A percentile compares a stretch with the other conserved stretches of the same genome.
Conservation (phyloP, 306 rosid species). For the Vigna trinervia region DNA sequence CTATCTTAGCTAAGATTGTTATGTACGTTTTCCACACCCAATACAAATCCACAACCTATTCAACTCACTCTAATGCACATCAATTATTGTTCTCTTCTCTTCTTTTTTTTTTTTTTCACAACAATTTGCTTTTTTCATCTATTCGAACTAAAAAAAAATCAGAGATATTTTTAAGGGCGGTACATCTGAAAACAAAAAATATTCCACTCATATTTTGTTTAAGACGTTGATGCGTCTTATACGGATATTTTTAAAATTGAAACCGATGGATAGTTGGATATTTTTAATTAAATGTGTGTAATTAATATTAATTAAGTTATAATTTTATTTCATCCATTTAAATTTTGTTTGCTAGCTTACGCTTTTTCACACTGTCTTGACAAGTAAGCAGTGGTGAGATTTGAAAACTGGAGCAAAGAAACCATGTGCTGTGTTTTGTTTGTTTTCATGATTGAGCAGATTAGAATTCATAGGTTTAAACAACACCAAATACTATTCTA, state of each 20-base stretch:
- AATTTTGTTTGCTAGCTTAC: not conserved
- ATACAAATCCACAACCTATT: not conserved
- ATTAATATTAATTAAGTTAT: not conserved
- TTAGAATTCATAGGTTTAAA: not conserved
- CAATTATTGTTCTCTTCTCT: not conserved
- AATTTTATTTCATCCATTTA: not conserved
- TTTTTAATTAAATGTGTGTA: not conserved
- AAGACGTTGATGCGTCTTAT: too few species aligned
- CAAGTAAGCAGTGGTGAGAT: not conserved
- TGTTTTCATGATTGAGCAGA: not conserved
- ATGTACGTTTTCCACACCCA: not conserved
- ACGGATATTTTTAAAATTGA: not conserved
- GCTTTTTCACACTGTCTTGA: not conserved
- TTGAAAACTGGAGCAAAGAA: slow-evolving; percentile 3
- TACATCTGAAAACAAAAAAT: not conserved
- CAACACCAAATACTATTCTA: not conserved
- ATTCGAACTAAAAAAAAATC: not conserved
- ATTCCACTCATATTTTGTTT: not conserved
- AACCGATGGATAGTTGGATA: not conserved
- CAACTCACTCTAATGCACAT: not conserved
- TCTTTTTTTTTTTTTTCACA: not conserved
- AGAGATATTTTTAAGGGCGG: not conserved
- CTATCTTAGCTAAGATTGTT: not conserved
- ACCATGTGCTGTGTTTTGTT: not conserved
- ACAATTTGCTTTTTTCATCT: not conserved